Evolutionary conservation across 139 green algal species (phyloP).

Genomic region (Nannochloris sp.): DNA sequence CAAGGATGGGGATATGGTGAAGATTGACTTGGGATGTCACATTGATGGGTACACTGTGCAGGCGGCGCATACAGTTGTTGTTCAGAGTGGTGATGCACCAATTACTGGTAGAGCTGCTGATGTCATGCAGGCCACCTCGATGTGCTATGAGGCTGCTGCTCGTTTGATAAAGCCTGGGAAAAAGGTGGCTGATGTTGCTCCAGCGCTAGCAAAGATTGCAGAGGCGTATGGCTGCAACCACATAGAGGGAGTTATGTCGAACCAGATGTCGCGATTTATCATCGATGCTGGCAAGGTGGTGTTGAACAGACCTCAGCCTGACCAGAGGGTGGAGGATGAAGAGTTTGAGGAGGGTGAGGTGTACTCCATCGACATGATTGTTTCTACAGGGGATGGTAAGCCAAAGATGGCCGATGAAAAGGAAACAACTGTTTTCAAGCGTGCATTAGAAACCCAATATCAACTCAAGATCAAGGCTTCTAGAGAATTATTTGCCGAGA

Average conservation of each 20-base stretch:
- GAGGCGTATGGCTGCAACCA: slow-evolving; percentile 82
- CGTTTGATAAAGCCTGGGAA: slow-evolving; percentile 82
- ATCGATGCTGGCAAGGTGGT: slow-evolving; percentile 97
- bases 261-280: slow-evolving; percentile 95
- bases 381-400: slow-evolving; percentile 83
- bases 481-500: slow-evolving; percentile 71
- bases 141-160: slow-evolving; percentile 76
- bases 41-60: slow-evolving; percentile 94
- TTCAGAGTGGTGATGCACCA: slow-evolving; percentile 31
- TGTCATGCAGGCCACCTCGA: slow-evolving; percentile 70
- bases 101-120: slow-evolving; percentile 78
- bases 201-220: slow-evolving; percentile 58
- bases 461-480: slow-evolving; percentile 80
- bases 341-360: slow-evolving; percentile 97
- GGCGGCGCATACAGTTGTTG: slow-evolving; percentile 73
- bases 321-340: slow-evolving; percentile 74
- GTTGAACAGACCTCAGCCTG: slow-evolving; percentile 73
- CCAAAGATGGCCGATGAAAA: slow-evolving; percentile 72
- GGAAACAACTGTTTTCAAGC: slow-evolving; percentile 97
- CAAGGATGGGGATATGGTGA: slow-evolving; percentile 82
- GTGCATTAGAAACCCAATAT: slow-evolving; percentile 85
- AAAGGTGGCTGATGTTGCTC: slow-evolving; percentile 62
- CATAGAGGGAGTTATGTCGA: slow-evolving; percentile 88
- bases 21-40: slow-evolving; percentile 93
- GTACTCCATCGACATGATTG: slow-evolving; percentile 91